Evolutionary conservation across 192 early-diverging fungal species (phyloP), one percentile per base, ranked within the genome.

Genomic region (Podila epigama): DNA sequence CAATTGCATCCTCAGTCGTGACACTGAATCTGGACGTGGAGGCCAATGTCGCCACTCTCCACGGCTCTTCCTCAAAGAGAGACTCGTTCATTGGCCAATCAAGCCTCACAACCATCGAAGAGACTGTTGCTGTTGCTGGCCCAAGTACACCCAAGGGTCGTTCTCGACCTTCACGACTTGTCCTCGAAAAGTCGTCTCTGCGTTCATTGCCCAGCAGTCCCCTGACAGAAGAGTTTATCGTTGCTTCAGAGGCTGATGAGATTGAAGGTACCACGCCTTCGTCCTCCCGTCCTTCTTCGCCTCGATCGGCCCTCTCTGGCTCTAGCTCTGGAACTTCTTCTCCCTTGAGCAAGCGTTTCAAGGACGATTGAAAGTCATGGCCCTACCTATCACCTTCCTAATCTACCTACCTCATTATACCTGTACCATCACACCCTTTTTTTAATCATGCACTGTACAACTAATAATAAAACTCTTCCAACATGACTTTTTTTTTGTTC

Each of bases 1-100:
- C 69, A 1, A 33, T 15, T 15, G 28, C 16, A 9, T 71, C 70
- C 9, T 54, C 52, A 31, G 65, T 65, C 16, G 58, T 44, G 5
- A 68, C 73, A 9, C 35, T 77, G 60, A 61, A 77, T 36, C 33
- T 77, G 55, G 73, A 77, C 54, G 41, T 56, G 16, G 73, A 77
- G 33, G 52, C 66, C 6, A 68, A 58, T 20, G 41, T 34, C 0
- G 58, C 64, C 15, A 25, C 60, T 48, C 52, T 67, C 18, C 71
- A 75, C 25, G 28, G 60, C 8, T 63, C 69, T 31, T 34, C 67
- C 9, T 55, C 58, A 20, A 69, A 69, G 40, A 48, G 67, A 18
- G 52, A 61, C 29, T 69, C 67, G 39, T 61, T 69, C 37, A 13
- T 68, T 9, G 60, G 18, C 37, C 16, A 42, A 4, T 51, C 60